These are phyloP conservation scores for Canavalia ensiformis DNA, from an alignment of 306 rosid genomes.

Conservation along the genomic window DNA sequence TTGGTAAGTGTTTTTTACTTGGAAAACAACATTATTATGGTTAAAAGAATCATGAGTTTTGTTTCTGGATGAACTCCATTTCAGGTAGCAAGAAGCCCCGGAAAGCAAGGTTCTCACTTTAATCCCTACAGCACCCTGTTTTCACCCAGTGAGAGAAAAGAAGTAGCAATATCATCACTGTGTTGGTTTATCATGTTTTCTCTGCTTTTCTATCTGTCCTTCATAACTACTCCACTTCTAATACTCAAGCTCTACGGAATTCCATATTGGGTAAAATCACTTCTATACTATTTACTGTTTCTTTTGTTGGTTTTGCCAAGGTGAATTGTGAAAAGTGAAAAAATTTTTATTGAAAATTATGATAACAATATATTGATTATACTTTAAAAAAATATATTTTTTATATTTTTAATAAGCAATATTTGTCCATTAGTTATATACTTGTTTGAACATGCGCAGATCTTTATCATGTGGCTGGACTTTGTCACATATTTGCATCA, in stretches of 20 bases:
- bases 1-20: conserved; percentile 63
- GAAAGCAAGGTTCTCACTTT: conserved; percentile 92
- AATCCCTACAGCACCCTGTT: conserved; percentile 83
- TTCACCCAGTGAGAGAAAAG: conserved; percentile 68
- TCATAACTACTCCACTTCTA: conserved; percentile 59
- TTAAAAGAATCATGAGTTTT: background rate
- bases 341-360: too few relatives aligned
- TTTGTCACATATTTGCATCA: conserved; percentile 95
- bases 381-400: background rate
- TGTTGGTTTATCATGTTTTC: conserved; percentile 78
- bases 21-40: background rate
- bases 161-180: conserved; percentile 71
- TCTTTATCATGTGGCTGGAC: conserved; percentile 90
- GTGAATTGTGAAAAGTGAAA: too few relatives aligned
- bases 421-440: background rate
- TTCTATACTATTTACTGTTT: background rate
- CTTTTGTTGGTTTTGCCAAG: background rate
- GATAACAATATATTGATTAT: too few relatives aligned
- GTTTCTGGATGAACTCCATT: conserved; percentile 37
- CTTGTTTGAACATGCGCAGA: conserved; percentile 49
- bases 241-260: conserved; percentile 73
- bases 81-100: conserved; percentile 96
- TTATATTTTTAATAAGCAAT: background rate
- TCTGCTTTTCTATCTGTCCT: conserved; percentile 59
- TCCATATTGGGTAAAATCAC: conserved; percentile 77